A percentile compares a stretch with the other conserved stretches of the same genome.
Conservation (phyloP, 2,329 filamentous ascomycete genomes). For the Xylariales sp. region DNA sequence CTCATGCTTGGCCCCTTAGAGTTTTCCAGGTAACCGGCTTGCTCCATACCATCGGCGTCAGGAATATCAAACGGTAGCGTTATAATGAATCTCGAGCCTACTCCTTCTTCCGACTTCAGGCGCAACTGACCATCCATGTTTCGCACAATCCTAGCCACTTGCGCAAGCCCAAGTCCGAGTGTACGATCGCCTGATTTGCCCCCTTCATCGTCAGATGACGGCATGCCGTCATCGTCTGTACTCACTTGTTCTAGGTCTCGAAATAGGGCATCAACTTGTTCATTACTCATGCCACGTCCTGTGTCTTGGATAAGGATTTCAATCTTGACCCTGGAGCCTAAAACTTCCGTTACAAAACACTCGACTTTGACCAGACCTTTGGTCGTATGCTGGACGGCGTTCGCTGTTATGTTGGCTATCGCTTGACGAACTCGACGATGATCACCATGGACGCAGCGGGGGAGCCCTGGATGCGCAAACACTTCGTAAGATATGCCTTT, state of each 20-base stretch:
- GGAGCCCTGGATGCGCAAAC: constrained; percentile 62
- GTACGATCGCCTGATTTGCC: constrained; percentile 36
- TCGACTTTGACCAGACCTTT: constrained; percentile 67
- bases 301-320: constrained; percentile 76
- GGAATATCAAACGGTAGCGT: constrained; percentile 71
- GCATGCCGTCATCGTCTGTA: constrained; percentile 33
- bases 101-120: constrained; percentile 77
- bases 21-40: constrained; percentile 11
- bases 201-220: constrained; percentile 18
- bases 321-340: constrained; percentile 55
- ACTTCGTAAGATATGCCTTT: constrained; percentile 72
- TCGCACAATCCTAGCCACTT: constrained; percentile 81
- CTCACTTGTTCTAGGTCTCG: constrained; percentile 56
- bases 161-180: constrained; percentile 77
- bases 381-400: constrained; percentile 75
- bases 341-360: constrained; percentile 54
- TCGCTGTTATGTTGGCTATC: constrained; percentile 77
- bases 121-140: constrained; percentile 88
- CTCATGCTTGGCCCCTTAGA: constrained; percentile 8
- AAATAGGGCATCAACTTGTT: constrained; percentile 49
- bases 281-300: constrained; percentile 62
- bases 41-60: constrained; percentile 29
- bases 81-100: constrained; percentile 78
- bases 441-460: constrained; percentile 70
- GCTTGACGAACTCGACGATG: constrained; percentile 76